Conservation (phyloP, 768 basidiomycete species). For the Mycena galopus region DNA sequence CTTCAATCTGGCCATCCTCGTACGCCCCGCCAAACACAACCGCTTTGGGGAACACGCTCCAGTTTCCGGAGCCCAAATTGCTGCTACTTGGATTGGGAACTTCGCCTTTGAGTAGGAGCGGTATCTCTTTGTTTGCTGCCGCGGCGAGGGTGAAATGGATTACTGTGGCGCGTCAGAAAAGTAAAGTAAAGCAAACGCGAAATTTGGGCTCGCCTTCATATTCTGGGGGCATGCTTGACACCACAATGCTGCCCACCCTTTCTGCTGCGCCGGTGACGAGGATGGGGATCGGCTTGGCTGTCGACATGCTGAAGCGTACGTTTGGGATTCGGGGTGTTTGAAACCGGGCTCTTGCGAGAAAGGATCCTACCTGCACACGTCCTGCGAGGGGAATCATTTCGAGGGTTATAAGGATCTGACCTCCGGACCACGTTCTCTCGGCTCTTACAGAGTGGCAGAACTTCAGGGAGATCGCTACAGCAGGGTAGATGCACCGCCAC, state of each 20-base stretch:
- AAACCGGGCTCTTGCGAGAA: too few species aligned
- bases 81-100: not conserved
- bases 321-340: too few species aligned
- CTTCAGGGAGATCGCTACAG: too few species aligned
- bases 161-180: not conserved
- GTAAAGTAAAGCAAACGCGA: not conserved
- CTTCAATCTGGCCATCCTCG: not conserved
- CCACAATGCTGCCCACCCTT: not conserved
- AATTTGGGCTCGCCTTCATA: not conserved
- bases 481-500: too few species aligned
- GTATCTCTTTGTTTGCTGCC: not conserved
- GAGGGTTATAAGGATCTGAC: too few species aligned
- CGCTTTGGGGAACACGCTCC: not conserved
- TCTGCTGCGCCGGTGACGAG: not conserved
- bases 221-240: not conserved
- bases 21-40: not conserved
- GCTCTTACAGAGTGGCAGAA: too few species aligned
- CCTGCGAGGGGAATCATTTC: too few species aligned
- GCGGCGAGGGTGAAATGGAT: constrained; percentile 2
- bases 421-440: too few species aligned
- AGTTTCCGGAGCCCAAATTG: not conserved
- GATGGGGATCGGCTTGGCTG: not conserved
- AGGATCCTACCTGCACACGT: too few species aligned
- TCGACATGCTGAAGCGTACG: not conserved
- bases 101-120: constrained; percentile 1